Base-by-base conservation (phyloP, 805 yeast genomes). In the Candida coquimbonensis region DNA sequence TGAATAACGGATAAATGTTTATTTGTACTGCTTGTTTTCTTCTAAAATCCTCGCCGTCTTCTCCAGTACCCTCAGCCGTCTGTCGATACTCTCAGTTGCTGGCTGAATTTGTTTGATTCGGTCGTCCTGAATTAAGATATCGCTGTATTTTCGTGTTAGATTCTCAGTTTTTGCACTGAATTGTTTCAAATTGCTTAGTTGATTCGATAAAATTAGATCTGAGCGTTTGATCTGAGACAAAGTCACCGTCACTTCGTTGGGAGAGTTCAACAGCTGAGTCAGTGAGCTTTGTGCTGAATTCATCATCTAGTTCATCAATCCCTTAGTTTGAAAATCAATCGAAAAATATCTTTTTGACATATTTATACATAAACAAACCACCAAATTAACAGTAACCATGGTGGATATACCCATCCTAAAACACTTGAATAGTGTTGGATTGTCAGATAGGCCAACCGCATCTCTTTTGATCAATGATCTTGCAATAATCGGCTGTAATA, bases 31-130 rank as follows among this genome's bases (percentile, higher is more conserved):
- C 25, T 55, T 51, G 42, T 59, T 59, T 42, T 63, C 67, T 19
- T 59, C 53, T 4, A 74, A 60, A 17, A 70, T 53, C 42, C 61
- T 57, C 42, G 73, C 53, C 0, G 88, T 73, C 37, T 68, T 64
- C 57, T 88, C 96, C 38, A 88, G 61, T 1, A 86, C 78, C 40
- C 96, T 64, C 17, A 89, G 63, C 42, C 81, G 80, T 51, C 83
- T 84, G 61, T 88, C 95, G 3, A 86, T 56, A 14, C 73, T 49
- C 58, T 88, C 96, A 0, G 87, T 80, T 53, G 78, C 70, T 38
- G 69, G 67, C 54, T 80, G 86, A 3, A 77, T 58, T 42, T 69
- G 67, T 1, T 67, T 37, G 9, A 50, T 34, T 19, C 27, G 13
- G 17, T 9, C 31, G 13, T 29, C 31, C 13, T 29, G 6, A 4